Evolutionary conservation across 2,329 filamentous ascomycete species (phyloP).

Genomic region (Venturia asperata): DNA sequence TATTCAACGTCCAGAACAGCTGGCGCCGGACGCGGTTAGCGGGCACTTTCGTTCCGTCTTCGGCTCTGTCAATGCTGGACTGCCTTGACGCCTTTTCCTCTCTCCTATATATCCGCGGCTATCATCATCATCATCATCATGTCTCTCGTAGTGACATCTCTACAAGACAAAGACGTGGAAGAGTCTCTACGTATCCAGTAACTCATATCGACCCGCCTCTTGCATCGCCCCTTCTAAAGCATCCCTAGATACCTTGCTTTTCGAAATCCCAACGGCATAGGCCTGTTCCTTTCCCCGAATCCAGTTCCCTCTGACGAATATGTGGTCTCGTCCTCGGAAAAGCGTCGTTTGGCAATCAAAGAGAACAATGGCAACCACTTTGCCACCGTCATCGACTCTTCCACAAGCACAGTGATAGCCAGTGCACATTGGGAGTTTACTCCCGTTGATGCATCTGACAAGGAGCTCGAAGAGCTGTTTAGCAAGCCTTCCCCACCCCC

Average conservation of each 20-base stretch:
- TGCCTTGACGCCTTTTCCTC: not conserved
- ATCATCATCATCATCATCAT: not conserved
- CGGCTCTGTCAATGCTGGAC: not conserved
- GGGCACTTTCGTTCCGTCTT: not conserved
- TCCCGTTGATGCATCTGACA: conserved; percentile 2
- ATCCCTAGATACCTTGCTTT: conserved; percentile 14
- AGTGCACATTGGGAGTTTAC: conserved; percentile 17
- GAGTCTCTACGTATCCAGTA: conserved; percentile 11
- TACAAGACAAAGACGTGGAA: conserved; percentile 16
- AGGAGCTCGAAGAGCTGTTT: conserved; percentile 13
- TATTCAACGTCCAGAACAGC: too few species aligned
- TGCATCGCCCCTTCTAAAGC: not conserved
- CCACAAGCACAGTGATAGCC: conserved; percentile 17
- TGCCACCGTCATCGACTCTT: conserved; percentile 1
- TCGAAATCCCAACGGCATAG: conserved; percentile 1
- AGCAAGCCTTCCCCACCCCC: conserved; percentile 7
- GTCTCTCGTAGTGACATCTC: conserved; percentile 1
- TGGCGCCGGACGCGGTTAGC: too few species aligned
- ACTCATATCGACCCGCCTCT: not conserved
- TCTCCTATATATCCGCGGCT: not conserved
- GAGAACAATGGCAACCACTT: conserved; percentile 12
- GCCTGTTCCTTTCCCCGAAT: conserved; percentile 7
- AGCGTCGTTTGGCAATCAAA: conserved; percentile 4
- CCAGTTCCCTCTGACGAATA: conserved; percentile 10
- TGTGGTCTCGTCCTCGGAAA: not conserved